Evolutionary conservation across 768 basidiomycete species (phyloP).

Genomic region (Mycena polygramma): DNA sequence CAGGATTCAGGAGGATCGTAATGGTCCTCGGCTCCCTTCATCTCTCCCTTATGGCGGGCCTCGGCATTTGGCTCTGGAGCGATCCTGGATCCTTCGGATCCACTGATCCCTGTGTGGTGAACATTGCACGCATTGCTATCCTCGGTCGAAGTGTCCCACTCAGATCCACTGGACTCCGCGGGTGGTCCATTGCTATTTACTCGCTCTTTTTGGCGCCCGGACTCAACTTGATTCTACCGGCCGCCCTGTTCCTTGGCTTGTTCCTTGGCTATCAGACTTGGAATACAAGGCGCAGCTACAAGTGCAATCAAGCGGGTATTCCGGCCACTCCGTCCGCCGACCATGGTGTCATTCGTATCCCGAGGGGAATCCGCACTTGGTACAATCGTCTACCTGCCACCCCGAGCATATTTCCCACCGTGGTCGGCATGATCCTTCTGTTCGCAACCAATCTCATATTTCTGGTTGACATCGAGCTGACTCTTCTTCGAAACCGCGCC

Average conservation of each 20-base stretch:
- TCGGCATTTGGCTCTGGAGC: constrained; percentile 32
- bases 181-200: constrained; percentile 12
- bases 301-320: too few species aligned
- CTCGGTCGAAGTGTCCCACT: neutral
- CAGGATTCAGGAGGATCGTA: constrained; percentile 1
- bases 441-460: constrained; percentile 19
- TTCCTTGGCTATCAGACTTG: constrained; percentile 11
- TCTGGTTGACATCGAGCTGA: constrained; percentile 17
- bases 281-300: too few species aligned
- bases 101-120: neutral
- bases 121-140: neutral
- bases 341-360: too few species aligned
- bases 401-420: constrained; percentile 3
- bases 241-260: neutral
- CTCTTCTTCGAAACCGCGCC: neutral
- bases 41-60: constrained; percentile 22
- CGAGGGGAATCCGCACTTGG: too few species aligned
- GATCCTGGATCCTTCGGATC: constrained; percentile 15
- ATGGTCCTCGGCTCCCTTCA: constrained; percentile 24
- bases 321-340: too few species aligned
- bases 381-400: too few species aligned
- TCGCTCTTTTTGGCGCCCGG: constrained; percentile 12
- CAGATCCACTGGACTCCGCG: constrained; percentile 2
- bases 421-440: constrained; percentile 13
- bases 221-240: constrained; percentile 15